Evolutionary conservation across 2,329 filamentous ascomycete genomes (phyloP).

Genomic region (Didymella sp.): DNA sequence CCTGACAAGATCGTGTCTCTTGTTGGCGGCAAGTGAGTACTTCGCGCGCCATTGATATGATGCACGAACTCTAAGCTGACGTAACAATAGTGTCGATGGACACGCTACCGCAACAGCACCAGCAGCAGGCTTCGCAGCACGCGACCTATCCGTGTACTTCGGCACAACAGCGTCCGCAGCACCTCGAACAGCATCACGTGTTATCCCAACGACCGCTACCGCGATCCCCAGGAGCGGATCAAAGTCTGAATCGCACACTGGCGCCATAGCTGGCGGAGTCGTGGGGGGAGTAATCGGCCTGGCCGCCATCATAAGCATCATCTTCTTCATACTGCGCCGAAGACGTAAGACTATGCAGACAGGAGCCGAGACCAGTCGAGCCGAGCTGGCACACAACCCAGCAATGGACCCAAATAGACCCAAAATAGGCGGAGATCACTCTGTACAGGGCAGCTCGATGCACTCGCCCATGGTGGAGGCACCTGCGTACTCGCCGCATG

Average conservation of each 20-base stretch:
- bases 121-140: constrained; percentile 54
- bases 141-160: constrained; percentile 61
- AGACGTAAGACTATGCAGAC: constrained; percentile 23
- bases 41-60: background rate
- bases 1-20: constrained; percentile 58
- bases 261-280: constrained; percentile 46
- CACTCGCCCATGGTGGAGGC: constrained; percentile 19
- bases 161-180: constrained; percentile 55
- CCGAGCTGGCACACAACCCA: background rate
- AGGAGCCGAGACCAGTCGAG: background rate
- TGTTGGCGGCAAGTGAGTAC: constrained; percentile 47
- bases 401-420: background rate
- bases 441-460: constrained; percentile 15
- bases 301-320: constrained; percentile 21
- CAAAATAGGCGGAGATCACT: background rate
- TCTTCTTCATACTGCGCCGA: constrained; percentile 32
- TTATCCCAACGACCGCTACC: constrained; percentile 30
- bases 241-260: constrained; percentile 23
- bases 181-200: constrained; percentile 58
- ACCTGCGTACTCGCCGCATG: constrained; percentile 20
- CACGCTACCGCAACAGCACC: constrained; percentile 61
- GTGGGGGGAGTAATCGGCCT: constrained; percentile 43
- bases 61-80: constrained; percentile 8
- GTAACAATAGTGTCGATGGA: constrained; percentile 48
- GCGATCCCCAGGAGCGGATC: constrained; percentile 2